Conservation (phyloP, 202 grass and related monocot genomes). For the Setaria viridis region DNA sequence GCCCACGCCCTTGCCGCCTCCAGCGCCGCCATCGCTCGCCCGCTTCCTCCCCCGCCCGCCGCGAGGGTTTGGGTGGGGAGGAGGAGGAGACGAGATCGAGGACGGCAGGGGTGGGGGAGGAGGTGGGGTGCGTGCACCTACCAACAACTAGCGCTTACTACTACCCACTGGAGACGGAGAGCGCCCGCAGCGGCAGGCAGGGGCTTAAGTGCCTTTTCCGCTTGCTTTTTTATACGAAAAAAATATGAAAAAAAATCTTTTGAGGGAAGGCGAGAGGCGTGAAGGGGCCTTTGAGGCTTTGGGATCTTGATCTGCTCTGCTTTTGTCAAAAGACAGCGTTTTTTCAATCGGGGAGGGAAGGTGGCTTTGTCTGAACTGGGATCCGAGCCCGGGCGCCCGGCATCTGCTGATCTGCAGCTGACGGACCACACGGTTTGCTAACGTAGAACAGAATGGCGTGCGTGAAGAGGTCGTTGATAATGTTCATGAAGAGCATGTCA, state of each 20-base stretch:
- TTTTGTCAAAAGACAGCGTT: neutral
- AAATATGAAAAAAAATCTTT: slow-evolving; percentile 4
- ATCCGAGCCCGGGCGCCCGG: neutral
- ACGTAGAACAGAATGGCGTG: neutral
- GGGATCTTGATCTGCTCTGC: slow-evolving; percentile 27
- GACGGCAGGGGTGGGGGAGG: neutral
- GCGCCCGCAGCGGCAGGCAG: neutral
- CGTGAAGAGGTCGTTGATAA: neutral
- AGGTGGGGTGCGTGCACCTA: slow-evolving; percentile 52
- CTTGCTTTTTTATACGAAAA: neutral
- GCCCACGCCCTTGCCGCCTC: slow-evolving; percentile 70
- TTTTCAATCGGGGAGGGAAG: neutral
- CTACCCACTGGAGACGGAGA: slow-evolving; percentile 8
- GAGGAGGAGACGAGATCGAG: slow-evolving; percentile 42
- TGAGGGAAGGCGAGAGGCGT: slow-evolving; percentile 30
- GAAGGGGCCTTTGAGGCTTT: neutral
- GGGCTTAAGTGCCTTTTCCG: slow-evolving; percentile 42
- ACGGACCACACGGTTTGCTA: neutral
- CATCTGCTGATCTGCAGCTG: neutral
- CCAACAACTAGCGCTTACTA: slow-evolving; percentile 46
- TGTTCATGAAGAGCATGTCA: too few species aligned
- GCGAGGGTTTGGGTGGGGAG: slow-evolving; percentile 30
- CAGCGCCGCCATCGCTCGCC: slow-evolving; percentile 42
- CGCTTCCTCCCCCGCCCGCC: slow-evolving; percentile 30
- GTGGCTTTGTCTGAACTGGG: slow-evolving; percentile 16